Base-by-base conservation (phyloP, 2,329 filamentous ascomycete genomes). In the Dactylonectria estremocensis region DNA sequence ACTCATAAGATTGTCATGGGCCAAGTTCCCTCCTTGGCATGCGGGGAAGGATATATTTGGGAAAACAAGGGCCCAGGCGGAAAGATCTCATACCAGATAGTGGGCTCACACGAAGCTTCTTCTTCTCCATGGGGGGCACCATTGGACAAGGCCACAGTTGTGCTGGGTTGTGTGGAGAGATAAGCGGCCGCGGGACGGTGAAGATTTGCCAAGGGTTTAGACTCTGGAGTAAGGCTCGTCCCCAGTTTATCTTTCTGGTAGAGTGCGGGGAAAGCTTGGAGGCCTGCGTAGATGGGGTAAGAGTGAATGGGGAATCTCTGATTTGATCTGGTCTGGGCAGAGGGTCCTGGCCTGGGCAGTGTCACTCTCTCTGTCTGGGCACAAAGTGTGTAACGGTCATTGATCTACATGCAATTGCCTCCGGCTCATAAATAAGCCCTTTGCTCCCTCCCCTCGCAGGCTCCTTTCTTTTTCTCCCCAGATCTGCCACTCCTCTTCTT, bases 1-100 rank as follows among this genome's bases (percentile, higher is more conserved):
- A 50, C 46, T 50, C 24, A 28, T 28, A 9, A 4, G 46, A 16
- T 18, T 22, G 24, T 50, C 11, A 22, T 14, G 46, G 57, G 45
- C 35, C 57, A 35, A 57, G n/a, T 28, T 28, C 24, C 24, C 24
- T 28, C 31, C 66, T 69, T 69, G 68, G 68, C 66, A 55, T 57
- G 58, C 54, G 66, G 63, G 66, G 66, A 58, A 49, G 53, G 53
- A 57, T 4, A 28, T 4, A 28, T 28, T 43, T 43, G 40, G 16
- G 16, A 43, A n/a, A 54, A 50, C 18, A 50, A 22, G 10, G 18
- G 18, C 20, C 18, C 13, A 13, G 18, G 46, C 24, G 24, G 24
- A 28, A 13, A 11, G 46, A 16, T n/a, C 16, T 43, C 40, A 43
- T n/a, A 50, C 18, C 10, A 28, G 22, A 22, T 16, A 50, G 46